These are phyloP conservation scores for Taiozyma sp. DNA, from an alignment of 1,139 yeast species.

Conservation along the genomic window DNA sequence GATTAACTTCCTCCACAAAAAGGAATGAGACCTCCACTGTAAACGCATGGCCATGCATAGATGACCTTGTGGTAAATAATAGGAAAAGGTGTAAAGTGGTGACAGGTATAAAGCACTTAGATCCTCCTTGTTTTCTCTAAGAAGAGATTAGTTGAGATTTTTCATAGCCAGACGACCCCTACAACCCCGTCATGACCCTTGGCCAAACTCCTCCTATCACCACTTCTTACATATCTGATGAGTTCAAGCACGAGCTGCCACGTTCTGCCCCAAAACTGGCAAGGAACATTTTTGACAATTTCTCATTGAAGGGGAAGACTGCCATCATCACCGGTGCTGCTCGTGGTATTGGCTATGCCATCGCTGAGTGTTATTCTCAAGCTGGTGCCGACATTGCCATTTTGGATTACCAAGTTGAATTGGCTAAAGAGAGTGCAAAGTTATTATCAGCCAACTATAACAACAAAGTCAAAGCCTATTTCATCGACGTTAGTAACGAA, in stretches of 20 bases:
- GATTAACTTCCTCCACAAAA: background rate
- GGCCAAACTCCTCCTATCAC: background rate
- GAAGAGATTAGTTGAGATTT: too few relatives aligned
- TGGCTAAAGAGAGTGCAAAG: constrained; percentile 56
- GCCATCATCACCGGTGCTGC: constrained; percentile 86
- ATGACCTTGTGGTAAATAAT: background rate
- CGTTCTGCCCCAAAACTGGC: constrained; percentile 26
- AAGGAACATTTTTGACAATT: constrained; percentile 38
- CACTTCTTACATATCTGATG: constrained; percentile 28
- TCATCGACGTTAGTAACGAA: constrained; percentile 57
- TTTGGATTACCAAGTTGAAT: constrained; percentile 60
- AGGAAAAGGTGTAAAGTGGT: background rate
- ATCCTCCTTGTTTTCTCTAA: background rate
- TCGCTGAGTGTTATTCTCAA: constrained; percentile 81
- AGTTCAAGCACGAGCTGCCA: constrained; percentile 24
- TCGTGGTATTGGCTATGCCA: constrained; percentile 47
- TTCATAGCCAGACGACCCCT: too few relatives aligned
- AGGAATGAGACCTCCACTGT: background rate
- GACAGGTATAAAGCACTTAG: background rate
- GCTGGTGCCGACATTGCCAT: constrained; percentile 87
- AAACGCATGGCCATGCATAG: constrained; percentile 1
- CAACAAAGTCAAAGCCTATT: constrained; percentile 64
- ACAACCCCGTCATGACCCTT: background rate
- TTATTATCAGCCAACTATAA: constrained; percentile 54
- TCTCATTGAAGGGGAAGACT: constrained; percentile 71